Base-by-base conservation (phyloP, 208 protist genomes). In the Crithidia acanthocephali region DNA sequence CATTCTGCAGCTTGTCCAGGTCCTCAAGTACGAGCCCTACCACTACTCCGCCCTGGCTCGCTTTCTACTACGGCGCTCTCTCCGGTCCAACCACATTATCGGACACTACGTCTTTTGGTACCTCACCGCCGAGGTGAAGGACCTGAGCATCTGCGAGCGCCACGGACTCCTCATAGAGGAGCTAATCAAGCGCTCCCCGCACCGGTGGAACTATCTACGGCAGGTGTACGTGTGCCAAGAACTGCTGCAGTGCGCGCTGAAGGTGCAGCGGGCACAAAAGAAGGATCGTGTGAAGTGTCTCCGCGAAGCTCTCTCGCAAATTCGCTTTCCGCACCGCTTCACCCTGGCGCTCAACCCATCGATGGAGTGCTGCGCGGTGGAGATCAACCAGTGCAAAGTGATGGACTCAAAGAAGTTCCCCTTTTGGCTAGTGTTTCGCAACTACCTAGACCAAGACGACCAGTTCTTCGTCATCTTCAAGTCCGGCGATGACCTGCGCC, bases 331-430 rank as follows among this genome's bases (percentile, higher is more conserved):
- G 28, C 72, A 68, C 13, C 75, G 62, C 20, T 94, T 95, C 68
- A 88, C 85, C 2, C 72, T 94, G 16, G 78, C 91, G 2, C 72
- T 95, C 2, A 76, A 90, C 73, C 86, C 85, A 2, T 76, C 74
- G 13, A 81, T 94, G 78, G 86, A 96, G 71, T 90, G 84, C 68
- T 83, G 76, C 64, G 79, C 75, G 10, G 59, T 98, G 18, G 78
- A 96, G 44, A 80, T 95, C 44, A 83, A 83, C 27, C 85, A 97
- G 66, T 98, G 97, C 81, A 96, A 95, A 57, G 92, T 97, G 32
- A 98, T 98, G 96, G 86, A 92, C 51, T 94, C 80, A 0, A 98
- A 98, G 68, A 98, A 98, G 80, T 85, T 86, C 52, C 97, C 97
- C 10, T 77, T 98, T 13, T 98, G 85, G 82, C 85, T 98, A 6